A percentile compares a stretch with the other conserved stretches of the same genome.
Evolutionary conservation across 1,284 basidiomycete genomes (phyloP).

Genomic region (Puccinia novopanici): DNA sequence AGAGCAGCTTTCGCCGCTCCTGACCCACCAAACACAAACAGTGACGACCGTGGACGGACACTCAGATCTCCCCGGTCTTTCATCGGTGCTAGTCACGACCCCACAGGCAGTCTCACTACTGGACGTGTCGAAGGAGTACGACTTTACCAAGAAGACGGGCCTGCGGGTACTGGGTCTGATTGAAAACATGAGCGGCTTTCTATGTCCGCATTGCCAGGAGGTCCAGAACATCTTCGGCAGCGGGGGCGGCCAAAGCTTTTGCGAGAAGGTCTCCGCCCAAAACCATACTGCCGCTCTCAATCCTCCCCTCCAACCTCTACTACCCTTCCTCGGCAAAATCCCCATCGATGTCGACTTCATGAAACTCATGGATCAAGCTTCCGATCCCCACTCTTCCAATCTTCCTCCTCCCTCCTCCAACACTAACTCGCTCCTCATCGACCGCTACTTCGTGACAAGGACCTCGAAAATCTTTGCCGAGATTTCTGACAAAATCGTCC

Average conservation of each 20-base stretch:
- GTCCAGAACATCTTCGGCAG: constrained; percentile 92
- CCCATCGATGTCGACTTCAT: constrained; percentile 94
- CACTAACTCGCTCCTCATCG: constrained; percentile 1
- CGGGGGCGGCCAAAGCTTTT: constrained; percentile 77
- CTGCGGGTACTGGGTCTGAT: constrained; percentile 90
- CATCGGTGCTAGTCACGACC: constrained; percentile 90
- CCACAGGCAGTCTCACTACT: constrained; percentile 94
- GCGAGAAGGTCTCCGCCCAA: constrained; percentile 49
- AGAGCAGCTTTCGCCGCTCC: constrained; percentile 77
- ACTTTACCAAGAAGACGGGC: constrained; percentile 71
- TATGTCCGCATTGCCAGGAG: constrained; percentile 80
- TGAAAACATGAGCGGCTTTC: constrained; percentile 99
- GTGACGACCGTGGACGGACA: background rate
- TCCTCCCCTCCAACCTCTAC: constrained; percentile 58
- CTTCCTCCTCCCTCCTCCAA: background rate
- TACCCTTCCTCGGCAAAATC: constrained; percentile 82
- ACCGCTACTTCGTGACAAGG: constrained; percentile 1
- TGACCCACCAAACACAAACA: constrained; percentile 36
- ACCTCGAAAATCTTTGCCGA: constrained; percentile 12
- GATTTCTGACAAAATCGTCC: constrained; percentile 1
- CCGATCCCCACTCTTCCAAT: background rate
- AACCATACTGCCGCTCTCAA: constrained; percentile 30
- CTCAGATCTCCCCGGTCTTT: constrained; percentile 58
- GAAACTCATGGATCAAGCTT: constrained; percentile 75
- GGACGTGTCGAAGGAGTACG: constrained; percentile 92